A percentile compares a stretch with the other conserved stretches of the same genome.
Evolutionary conservation across 1,284 basidiomycete species (phyloP).

Genomic region (Apiotrichum sp.): DNA sequence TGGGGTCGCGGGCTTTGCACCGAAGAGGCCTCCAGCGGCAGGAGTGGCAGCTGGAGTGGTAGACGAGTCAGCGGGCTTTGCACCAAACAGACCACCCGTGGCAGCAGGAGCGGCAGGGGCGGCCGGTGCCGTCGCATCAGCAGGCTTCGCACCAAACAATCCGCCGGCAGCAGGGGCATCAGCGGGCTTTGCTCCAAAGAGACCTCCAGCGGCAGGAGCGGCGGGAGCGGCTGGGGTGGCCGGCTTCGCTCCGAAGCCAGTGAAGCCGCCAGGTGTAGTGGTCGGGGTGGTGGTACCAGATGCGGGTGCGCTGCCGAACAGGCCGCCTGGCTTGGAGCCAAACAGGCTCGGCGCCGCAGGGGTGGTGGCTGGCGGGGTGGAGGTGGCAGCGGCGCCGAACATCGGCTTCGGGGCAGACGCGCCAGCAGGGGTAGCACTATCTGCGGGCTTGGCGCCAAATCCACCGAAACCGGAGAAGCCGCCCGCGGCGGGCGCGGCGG

Average conservation of each 20-base stretch:
- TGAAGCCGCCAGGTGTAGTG: slow-evolving; percentile 15
- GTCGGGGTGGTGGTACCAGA: slow-evolving; percentile 16
- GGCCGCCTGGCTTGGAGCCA: not conserved
- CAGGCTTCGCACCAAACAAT: not conserved
- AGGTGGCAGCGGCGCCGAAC: slow-evolving; percentile 20
- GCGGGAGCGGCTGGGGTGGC: slow-evolving; percentile 5
- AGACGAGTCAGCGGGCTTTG: slow-evolving; percentile 4
- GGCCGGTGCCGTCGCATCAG: slow-evolving; percentile 4
- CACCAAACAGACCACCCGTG: slow-evolving; percentile 15
- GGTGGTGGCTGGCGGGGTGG: slow-evolving; percentile 4
- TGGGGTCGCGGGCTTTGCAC: slow-evolving; percentile 22
- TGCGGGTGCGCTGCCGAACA: slow-evolving; percentile 15
- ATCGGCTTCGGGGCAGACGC: not conserved
- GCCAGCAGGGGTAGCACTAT: slow-evolving; percentile 26
- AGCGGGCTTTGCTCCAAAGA: slow-evolving; percentile 29
- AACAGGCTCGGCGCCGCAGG: slow-evolving; percentile 12
- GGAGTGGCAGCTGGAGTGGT: slow-evolving; percentile 7
- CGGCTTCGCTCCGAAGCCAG: slow-evolving; percentile 25
- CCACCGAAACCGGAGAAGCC: slow-evolving; percentile 28
- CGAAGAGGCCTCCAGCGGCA: slow-evolving; percentile 22
- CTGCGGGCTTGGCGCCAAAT: slow-evolving; percentile 25
- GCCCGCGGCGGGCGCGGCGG: slow-evolving; percentile 10
- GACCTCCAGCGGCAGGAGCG: slow-evolving; percentile 13
- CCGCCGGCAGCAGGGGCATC: slow-evolving; percentile 11
- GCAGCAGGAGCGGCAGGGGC: slow-evolving; percentile 6